Base-by-base conservation (phyloP, 768 basidiomycete genomes). In the Strobilomyces echinocephalus region DNA sequence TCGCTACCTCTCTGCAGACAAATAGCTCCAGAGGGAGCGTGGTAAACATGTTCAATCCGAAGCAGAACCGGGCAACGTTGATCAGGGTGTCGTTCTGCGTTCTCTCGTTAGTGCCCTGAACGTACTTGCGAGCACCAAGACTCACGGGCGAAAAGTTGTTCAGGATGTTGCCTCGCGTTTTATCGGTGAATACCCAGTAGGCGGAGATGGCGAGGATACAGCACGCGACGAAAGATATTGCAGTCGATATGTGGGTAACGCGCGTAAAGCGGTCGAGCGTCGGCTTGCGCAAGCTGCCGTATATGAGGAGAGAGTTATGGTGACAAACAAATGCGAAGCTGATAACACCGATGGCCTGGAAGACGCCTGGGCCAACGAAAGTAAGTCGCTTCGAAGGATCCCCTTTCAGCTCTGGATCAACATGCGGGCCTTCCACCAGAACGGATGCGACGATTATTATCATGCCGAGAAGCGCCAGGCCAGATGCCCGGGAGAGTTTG, bases 281-380 rank as follows among this genome's bases (percentile, higher is more conserved):
- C 8, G 97, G 97, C 8, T 90, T 95, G 41, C 83, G 82, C 66
- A 99, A 73, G 62, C 88, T 91, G 45, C 95, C 94, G 63, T 97
- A 99, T 60, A 99, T 97, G 59, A 98, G 79, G 49, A 97, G 81
- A 9, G 94, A 93, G 68, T 99, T 99, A 70, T 98, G 97, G 69
- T 99, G 95, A 67, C 95, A 97, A 20, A 97, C 95, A 63, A 94
- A 97, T 41, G 94, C 92, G 63, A 93, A 94, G 67, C 88, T 90
- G 63, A 99, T 99, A 56, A 99, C 97, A 21, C 95, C 97, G 44
- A 97, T 95, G 30, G 97, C 95, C 67, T 91, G 91, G 65, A 97
- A 92, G 21, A 97, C 76, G 2, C 93, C 89, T 0, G 89, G 80
- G 20, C 81, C 80, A 40, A 95, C 73, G 55, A 97, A 42, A 2